A percentile compares a stretch with the other conserved stretches of the same genome.
Conservation (phyloP, 208 protist genomes). For the Leishmania gerbilli region DNA sequence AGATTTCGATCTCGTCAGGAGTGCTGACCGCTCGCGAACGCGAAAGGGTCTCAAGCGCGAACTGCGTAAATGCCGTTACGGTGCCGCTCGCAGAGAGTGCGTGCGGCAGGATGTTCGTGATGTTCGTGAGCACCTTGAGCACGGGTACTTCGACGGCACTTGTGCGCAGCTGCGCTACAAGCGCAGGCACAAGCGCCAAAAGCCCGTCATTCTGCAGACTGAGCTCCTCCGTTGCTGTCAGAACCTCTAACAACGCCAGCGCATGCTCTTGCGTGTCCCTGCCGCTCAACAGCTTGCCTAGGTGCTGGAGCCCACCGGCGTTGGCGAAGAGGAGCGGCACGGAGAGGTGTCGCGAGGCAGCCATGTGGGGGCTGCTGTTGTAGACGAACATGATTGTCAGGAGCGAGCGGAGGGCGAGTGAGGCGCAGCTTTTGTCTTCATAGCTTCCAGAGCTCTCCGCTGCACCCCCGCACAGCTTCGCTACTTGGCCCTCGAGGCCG, state of each 20-base stretch:
- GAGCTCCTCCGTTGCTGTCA: slow-evolving; percentile 35
- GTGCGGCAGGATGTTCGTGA: slow-evolving; percentile 46
- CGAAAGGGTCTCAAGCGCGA: not conserved
- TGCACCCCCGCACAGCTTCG: not conserved
- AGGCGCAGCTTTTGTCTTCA: not conserved
- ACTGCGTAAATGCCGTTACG: not conserved
- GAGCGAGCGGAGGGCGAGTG: slow-evolving; percentile 30
- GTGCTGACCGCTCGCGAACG: not conserved
- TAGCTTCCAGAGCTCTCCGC: no score
- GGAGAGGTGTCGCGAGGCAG: slow-evolving; percentile 9
- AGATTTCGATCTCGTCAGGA: slow-evolving; percentile 40
- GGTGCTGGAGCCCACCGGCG: slow-evolving; percentile 35
- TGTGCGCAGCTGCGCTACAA: slow-evolving; percentile 6
- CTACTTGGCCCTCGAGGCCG: not conserved
- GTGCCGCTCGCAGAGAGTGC: slow-evolving; percentile 3
- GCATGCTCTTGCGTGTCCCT: not conserved
- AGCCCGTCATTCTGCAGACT: not conserved
- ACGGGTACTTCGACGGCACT: not conserved
- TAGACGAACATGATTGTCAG: slow-evolving; percentile 43
- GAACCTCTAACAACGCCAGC: slow-evolving; percentile 45
- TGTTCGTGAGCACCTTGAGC: slow-evolving; percentile 74
- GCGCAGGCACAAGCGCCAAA: slow-evolving; percentile 16
- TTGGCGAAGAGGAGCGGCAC: slow-evolving; percentile 38
- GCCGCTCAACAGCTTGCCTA: slow-evolving; percentile 13
- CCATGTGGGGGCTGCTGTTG: slow-evolving; percentile 13